Conservation (phyloP, 805 yeast genomes). For the Crinitomyces ghanaensis region DNA sequence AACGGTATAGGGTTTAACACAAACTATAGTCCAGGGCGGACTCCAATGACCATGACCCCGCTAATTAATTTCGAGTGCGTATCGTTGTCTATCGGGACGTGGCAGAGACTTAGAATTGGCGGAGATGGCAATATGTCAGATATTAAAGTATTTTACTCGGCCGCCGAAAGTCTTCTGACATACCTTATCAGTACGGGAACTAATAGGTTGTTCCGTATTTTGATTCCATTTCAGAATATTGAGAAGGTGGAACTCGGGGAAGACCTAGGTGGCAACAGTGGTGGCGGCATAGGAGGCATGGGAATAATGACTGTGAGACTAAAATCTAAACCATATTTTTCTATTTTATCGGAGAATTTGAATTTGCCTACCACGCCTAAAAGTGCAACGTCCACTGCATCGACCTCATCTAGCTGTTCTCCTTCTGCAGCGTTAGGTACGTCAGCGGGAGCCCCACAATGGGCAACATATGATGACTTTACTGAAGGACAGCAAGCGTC, state of each 20-base stretch:
- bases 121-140: slow-evolving; percentile 4
- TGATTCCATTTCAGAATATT: slow-evolving; percentile 8
- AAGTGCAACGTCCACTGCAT: too few relatives aligned
- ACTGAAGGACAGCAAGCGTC: slow-evolving; percentile 11
- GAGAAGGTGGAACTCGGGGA: slow-evolving; percentile 3
- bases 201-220: slow-evolving; percentile 8
- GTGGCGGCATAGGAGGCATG: slow-evolving; percentile 13
- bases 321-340: slow-evolving; percentile 10
- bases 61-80: slow-evolving; percentile 6
- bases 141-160: slow-evolving; percentile 10
- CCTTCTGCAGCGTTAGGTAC: neutral
- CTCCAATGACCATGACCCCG: slow-evolving; percentile 1
- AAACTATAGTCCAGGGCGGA: too few relatives aligned
- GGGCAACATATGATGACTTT: slow-evolving; percentile 14
- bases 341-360: too few relatives aligned
- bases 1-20: neutral
- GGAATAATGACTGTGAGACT: slow-evolving; percentile 9
- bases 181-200: slow-evolving; percentile 9
- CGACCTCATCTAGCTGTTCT: neutral
- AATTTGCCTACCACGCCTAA: slow-evolving; percentile 6
- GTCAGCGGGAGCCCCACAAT: too few relatives aligned
- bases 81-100: slow-evolving; percentile 8
- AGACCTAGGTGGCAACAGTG: slow-evolving; percentile 4
- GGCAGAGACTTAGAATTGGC: slow-evolving; percentile 5
- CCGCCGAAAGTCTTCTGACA: slow-evolving; percentile 8